phyloP scores from a whole-genome alignment of 108 stramenopile species.

The Thalassiosira profunda region DNA sequence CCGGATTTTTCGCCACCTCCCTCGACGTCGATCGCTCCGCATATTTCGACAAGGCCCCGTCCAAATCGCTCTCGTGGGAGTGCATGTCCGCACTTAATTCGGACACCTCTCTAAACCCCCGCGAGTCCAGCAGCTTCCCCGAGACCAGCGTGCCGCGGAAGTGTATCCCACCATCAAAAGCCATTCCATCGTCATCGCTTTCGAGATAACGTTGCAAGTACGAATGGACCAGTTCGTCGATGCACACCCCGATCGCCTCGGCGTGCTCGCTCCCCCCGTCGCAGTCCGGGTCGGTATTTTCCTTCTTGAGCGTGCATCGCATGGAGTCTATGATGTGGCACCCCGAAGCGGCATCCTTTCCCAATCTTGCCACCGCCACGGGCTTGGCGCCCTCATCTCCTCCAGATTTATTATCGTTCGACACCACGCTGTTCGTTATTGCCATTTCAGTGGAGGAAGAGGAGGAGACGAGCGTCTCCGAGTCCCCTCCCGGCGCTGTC shows the following conservation, averaged over 20 bases:
- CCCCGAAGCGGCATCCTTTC: constrained; percentile 29
- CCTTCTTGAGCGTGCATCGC: constrained; percentile 83
- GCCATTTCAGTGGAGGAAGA: background rate
- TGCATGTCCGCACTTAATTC: constrained; percentile 75
- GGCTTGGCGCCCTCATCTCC: constrained; percentile 46
- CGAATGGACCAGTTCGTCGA: constrained; percentile 71
- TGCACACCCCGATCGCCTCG: constrained; percentile 77
- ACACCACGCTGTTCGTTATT: background rate
- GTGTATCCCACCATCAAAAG: constrained; percentile 75
- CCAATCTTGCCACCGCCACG: constrained; percentile 78
- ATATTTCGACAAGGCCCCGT: constrained; percentile 65
- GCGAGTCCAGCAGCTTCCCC: constrained; percentile 61
- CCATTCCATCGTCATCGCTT: constrained; percentile 4
- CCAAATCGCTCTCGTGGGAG: constrained; percentile 72
- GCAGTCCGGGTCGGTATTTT: constrained; percentile 68
- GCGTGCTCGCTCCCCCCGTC: constrained; percentile 85
- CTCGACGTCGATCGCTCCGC: constrained; percentile 55
- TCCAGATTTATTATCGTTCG: background rate
- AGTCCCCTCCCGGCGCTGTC: constrained; percentile 31
- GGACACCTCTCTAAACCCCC: constrained; percentile 77
- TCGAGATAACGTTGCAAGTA: constrained; percentile 50
- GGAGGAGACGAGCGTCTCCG: constrained; percentile 24
- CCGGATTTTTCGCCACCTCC: constrained; percentile 47
- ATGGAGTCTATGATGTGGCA: constrained; percentile 78
- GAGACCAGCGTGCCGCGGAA: constrained; percentile 81